phyloP scores from a whole-genome alignment of 176 grass and related monocot genomes.

The Triticum urartu region DNA sequence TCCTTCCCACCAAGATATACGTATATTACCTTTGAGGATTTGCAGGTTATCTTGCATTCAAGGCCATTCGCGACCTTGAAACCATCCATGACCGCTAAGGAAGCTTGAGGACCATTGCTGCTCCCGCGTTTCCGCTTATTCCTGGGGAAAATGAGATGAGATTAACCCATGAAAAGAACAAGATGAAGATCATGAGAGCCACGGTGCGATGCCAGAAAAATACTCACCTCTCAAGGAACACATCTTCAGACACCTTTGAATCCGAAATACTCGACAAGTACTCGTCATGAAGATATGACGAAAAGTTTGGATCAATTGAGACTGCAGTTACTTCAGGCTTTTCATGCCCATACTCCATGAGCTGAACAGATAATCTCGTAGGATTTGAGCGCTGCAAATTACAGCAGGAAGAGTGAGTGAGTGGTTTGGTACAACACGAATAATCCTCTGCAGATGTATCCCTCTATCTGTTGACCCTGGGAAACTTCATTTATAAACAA shows the following conservation, averaged over 20 bases:
- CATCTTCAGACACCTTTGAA: conserved; percentile 28
- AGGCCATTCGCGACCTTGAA: conserved; percentile 64
- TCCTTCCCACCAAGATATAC: background rate
- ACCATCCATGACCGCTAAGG: conserved; percentile 39
- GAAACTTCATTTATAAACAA: background rate
- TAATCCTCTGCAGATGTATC: background rate
- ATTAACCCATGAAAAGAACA: conserved; percentile 23
- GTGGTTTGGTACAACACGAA: background rate
- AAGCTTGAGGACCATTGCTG: conserved; percentile 30
- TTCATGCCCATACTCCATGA: conserved; percentile 67
- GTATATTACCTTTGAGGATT: conserved; percentile 53
- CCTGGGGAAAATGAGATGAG: conserved; percentile 37
- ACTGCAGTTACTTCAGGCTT: conserved; percentile 55
- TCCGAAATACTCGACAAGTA: conserved; percentile 40
- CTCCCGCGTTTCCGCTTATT: conserved; percentile 52
- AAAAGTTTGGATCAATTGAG: conserved; percentile 60
- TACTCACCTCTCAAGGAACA: conserved; percentile 60
- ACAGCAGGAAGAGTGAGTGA: background rate
- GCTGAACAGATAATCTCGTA: conserved; percentile 49
- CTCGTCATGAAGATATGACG: conserved; percentile 46
- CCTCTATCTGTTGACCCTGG: background rate
- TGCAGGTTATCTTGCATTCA: conserved; percentile 72
- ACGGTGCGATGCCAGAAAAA: conserved; percentile 1
- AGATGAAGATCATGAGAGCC: background rate
- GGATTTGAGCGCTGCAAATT: conserved; percentile 42